Base-by-base conservation (phyloP, 106 monocot species). In the Agapanthus africanus region DNA sequence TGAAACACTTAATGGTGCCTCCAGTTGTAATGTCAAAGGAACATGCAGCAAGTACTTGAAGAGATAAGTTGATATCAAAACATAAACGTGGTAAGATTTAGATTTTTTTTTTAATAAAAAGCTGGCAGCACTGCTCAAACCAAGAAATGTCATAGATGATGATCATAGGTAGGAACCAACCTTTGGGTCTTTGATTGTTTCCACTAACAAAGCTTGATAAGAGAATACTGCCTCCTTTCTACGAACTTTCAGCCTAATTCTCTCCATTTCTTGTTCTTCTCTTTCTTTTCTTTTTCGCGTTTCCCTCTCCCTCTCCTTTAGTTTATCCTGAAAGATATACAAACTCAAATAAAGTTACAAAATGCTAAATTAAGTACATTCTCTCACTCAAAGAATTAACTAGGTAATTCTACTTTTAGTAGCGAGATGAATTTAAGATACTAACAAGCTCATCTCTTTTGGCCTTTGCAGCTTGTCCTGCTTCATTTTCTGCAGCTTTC, bases 261-360 rank as follows among this genome's bases (percentile, higher is more conserved):
- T 82, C 74, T 99, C 92, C 91, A 99, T 87, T 81, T 92, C 97
- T 73, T 92, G 91, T 72, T 92, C 97, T 59, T 97, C 97, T 59
- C 97, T 84, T 83, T 97, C 91, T 71, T 97, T 97, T 59, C 92
- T 84, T 79, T 97, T 97, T 11, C 88, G 79, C 76, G 74, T 82
- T 74, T 97, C 97, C 35, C 88, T 73, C 39, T 97, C 97, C 65
- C 97, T 91, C 66, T 84, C 91, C 73, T 83, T 92, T 30, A 97
- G 70, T 69, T 97, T 97, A 56, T 91, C 92, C 97, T 97, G 40
- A 51, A 46, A 39, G 18, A 35, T 23, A 40, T 27, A 54, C 11
- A 70, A 25, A 13, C 40, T 39, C 8, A 64, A 40, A 40, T 16
- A 40, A 7, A 52, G 6, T 52, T 16, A 28, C 13, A 56, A 30